A percentile compares a stretch with the other conserved stretches of the same genome.
Evolutionary conservation across 495 filamentous ascomycete genomes (phyloP).

Genomic region (Penicillium flavigenum): DNA sequence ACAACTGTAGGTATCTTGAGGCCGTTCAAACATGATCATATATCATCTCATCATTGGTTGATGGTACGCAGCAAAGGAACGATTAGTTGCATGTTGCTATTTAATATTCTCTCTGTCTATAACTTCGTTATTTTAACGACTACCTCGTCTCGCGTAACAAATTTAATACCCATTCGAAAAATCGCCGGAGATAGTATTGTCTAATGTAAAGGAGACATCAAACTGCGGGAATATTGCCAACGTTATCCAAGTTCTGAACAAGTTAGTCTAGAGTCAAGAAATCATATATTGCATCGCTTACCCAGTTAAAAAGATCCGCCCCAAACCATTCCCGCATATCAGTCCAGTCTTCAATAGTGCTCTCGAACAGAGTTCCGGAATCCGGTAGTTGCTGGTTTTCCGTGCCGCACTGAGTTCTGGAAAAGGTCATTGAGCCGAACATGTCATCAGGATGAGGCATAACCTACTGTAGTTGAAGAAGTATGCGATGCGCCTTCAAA

Average conservation of each 20-base stretch:
- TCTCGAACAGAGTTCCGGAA: not conserved
- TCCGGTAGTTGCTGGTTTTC: not conserved
- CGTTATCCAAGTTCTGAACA: not conserved
- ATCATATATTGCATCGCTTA: not conserved
- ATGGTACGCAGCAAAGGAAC: no score
- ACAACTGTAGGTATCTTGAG: no score
- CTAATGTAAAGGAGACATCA: not conserved
- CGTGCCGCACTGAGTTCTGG: not conserved
- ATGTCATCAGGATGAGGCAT: not conserved
- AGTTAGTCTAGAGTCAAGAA: not conserved
- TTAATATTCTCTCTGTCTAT: not conserved
- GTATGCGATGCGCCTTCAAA: slow-evolving; percentile 11
- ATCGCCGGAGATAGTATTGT: no score
- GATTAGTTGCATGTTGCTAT: not conserved
- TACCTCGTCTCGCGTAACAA: not conserved
- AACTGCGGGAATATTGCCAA: not conserved
- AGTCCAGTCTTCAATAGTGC: slow-evolving; percentile 9
- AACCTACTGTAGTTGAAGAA: slow-evolving; percentile 18
- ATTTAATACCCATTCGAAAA: not conserved
- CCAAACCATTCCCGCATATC: slow-evolving; percentile 12
- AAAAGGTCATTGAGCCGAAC: not conserved
- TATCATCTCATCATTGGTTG: no score
- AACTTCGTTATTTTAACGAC: not conserved
- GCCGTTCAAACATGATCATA: no score
- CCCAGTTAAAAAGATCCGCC: slow-evolving; percentile 9